Conservation (phyloP, 495 filamentous ascomycete genomes). For the Cercophora newfieldiana region DNA sequence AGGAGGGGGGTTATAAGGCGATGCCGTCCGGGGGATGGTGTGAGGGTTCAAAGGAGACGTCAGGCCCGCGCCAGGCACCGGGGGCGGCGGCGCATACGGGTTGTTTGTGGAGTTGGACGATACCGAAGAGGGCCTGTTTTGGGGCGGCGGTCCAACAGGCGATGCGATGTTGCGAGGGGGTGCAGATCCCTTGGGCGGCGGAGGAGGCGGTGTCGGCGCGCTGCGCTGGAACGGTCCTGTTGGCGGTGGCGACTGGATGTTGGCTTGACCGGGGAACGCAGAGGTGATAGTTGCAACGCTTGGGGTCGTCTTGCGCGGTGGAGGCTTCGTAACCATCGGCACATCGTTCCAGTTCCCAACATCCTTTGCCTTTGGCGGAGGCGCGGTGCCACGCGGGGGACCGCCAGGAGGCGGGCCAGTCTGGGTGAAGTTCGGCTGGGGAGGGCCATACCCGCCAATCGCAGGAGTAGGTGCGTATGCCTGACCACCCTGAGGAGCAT, state of each 20-base stretch:
- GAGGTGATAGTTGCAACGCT: slow-evolving; percentile 59
- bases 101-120: slow-evolving; percentile 67
- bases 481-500: slow-evolving; percentile 17
- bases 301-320: slow-evolving; percentile 70
- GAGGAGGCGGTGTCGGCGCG: slow-evolving; percentile 50
- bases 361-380: slow-evolving; percentile 69
- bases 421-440: slow-evolving; percentile 25
- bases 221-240: slow-evolving; percentile 34
- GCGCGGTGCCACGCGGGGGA: slow-evolving; percentile 51
- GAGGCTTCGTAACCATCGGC: slow-evolving; percentile 78
- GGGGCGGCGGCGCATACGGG: slow-evolving; percentile 68
- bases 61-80: slow-evolving; percentile 30
- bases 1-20: slow-evolving; percentile 86
- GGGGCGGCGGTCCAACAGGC: slow-evolving; percentile 49
- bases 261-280: slow-evolving; percentile 65
- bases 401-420: slow-evolving; percentile 15
- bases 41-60: slow-evolving; percentile 50
- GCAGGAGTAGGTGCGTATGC: slow-evolving; percentile 30
- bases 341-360: slow-evolving; percentile 91
- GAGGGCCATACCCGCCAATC: slow-evolving; percentile 37
- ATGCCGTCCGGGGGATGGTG: slow-evolving; percentile 71
- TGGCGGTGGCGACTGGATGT: slow-evolving; percentile 50
- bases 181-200: slow-evolving; percentile 58
- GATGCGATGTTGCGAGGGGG: slow-evolving; percentile 53
- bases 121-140: slow-evolving; percentile 60